Evolutionary conservation across 345 rosid species (phyloP).

Genomic region (Eucalyptus erythrocorys): DNA sequence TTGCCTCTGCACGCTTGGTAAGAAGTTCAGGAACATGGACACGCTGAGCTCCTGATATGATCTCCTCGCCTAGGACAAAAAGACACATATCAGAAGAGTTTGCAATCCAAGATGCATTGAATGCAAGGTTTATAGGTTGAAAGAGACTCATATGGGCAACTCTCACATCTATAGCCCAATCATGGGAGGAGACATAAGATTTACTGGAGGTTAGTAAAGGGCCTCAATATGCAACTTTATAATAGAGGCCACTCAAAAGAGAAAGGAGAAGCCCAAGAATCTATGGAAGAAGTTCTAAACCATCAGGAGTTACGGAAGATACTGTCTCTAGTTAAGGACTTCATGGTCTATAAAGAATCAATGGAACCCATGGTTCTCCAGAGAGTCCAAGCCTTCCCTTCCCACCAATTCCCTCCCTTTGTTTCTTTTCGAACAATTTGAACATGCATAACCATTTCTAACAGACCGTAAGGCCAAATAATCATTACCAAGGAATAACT

Average conservation of each 20-base stretch:
- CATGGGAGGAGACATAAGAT: background rate
- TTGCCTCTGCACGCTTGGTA: slow-evolving; percentile 56
- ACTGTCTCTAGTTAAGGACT: background rate
- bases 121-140: background rate
- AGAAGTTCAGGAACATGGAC: slow-evolving; percentile 65
- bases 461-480: background rate
- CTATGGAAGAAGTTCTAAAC: background rate
- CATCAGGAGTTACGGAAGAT: background rate
- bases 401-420: background rate
- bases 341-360: background rate
- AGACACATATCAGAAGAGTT: background rate
- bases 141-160: background rate
- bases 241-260: background rate
- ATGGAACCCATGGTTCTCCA: background rate
- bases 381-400: background rate
- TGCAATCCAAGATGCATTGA: background rate
- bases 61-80: slow-evolving; percentile 67
- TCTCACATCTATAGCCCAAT: background rate
- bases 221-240: background rate
- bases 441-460: background rate
- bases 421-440: background rate
- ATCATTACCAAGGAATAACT: background rate
- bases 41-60: slow-evolving; percentile 96
- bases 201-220: background rate
- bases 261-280: background rate